Evolutionary conservation across 192 early-diverging fungal species (phyloP).

Genomic region (Gaertneriomyces sp.): DNA sequence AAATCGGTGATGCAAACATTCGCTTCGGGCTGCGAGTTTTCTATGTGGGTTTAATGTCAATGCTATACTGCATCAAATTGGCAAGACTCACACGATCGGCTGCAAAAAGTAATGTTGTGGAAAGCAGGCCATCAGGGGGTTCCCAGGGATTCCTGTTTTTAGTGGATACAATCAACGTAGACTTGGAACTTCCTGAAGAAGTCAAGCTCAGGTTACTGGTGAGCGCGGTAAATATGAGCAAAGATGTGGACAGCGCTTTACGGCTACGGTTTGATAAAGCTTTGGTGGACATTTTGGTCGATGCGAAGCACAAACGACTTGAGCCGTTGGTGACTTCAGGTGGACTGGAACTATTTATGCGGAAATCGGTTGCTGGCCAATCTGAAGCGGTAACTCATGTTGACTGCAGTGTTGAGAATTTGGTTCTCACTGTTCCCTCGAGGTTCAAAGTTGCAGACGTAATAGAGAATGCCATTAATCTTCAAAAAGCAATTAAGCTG

Average conservation of each 20-base stretch:
- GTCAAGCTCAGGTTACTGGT: constrained; percentile 8
- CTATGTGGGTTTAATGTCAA: constrained; percentile 15
- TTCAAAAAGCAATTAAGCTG: constrained; percentile 39
- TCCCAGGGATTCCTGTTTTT: too few relatives aligned
- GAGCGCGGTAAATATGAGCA: too few relatives aligned
- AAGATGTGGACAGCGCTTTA: too few relatives aligned
- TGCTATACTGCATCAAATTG: constrained; percentile 18
- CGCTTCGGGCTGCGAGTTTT: constrained; percentile 11
- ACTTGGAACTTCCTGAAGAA: constrained; percentile 15
- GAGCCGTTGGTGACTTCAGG: too few relatives aligned
- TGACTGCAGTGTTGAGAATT: neutral
- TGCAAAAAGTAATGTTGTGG: too few relatives aligned
- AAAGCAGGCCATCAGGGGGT: too few relatives aligned
- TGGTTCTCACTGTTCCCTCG: constrained; percentile 21
- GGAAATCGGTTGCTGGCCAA: too few relatives aligned
- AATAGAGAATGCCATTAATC: constrained; percentile 43
- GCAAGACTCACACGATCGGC: constrained; percentile 4
- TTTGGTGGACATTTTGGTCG: too few relatives aligned
- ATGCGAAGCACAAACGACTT: too few relatives aligned
- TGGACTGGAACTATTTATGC: too few relatives aligned
- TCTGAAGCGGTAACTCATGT: neutral
- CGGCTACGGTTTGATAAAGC: too few relatives aligned
- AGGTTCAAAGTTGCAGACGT: constrained; percentile 34
- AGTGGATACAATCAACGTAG: too few relatives aligned
- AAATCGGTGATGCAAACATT: constrained; percentile 12